phyloP scores from a whole-genome alignment of 345 rosid genomes.

The Lepidium didymum region DNA sequence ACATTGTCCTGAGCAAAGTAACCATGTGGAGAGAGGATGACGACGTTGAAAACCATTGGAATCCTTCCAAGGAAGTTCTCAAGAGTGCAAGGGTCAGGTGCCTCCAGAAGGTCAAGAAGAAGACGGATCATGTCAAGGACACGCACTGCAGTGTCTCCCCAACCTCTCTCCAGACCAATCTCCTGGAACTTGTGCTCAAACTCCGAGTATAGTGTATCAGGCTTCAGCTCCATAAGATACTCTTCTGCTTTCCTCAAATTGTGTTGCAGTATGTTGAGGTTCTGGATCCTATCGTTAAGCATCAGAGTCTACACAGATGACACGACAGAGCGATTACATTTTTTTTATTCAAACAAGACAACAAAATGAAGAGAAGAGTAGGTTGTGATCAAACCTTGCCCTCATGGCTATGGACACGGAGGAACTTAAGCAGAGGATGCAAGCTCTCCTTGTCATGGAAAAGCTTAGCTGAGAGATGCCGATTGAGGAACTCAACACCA shows the following conservation, averaged over 20 bases:
- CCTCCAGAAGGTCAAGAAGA: conserved; percentile 87
- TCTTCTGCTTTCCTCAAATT: conserved; percentile 88
- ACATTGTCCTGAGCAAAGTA: conserved; percentile 94
- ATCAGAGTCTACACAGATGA: conserved; percentile 55
- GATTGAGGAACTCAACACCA: conserved; percentile 94
- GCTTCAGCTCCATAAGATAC: conserved; percentile 39
- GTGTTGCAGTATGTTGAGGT: conserved; percentile 53
- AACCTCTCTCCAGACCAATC: conserved; percentile 86
- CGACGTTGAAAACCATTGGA: conserved; percentile 85
- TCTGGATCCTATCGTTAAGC: conserved; percentile 64
- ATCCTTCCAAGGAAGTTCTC: conserved; percentile 74
- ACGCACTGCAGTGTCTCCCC: conserved; percentile 77
- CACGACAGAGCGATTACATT: not conserved
- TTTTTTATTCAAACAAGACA: not conserved
- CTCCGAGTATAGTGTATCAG: conserved; percentile 42
- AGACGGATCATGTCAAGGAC: conserved; percentile 75
- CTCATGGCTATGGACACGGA: conserved; percentile 67
- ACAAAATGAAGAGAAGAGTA: not conserved
- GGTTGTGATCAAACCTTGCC: conserved; percentile 45
- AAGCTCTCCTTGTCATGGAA: conserved; percentile 86
- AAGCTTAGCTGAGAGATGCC: conserved; percentile 88
- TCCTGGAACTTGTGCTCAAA: conserved; percentile 71
- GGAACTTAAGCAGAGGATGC: conserved; percentile 75
- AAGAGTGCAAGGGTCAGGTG: conserved; percentile 84
- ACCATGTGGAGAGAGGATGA: conserved; percentile 84